Base-by-base conservation (phyloP, 768 basidiomycete species). In the Gautieria morchelliformis region DNA sequence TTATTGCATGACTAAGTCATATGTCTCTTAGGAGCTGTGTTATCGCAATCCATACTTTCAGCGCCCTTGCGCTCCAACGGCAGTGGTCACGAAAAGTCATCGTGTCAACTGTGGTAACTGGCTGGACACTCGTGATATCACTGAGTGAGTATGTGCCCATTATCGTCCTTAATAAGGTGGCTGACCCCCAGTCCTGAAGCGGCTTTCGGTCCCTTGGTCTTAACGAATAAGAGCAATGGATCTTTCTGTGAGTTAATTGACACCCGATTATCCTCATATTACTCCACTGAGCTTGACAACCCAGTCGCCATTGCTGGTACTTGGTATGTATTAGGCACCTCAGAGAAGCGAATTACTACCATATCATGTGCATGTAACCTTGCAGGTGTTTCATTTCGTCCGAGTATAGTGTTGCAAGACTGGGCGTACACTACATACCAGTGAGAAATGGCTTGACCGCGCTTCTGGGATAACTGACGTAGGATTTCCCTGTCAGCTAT, bases 301-400 rank as follows among this genome's bases (percentile, higher is more conserved):
- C 4, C n/a, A 55, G 53, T 55, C 45, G 46, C 53, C 14, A 45
- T 55, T 46, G 53, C 53, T 3, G 53, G 53, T 4, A 55, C 53
- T 11, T 55, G 53, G 53, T 55, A 40, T 17, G 17, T 39, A 14
- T 24, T 11, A 14, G 19, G 30, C 27, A 27, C 5, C 27, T 30
- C 14, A 1, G 27, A 30, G 24, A 8, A 27, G 27, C 27, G 27
- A 27, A 27, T 27, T 2, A 27, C 27, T 27, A 49, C 33, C 48
- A 15, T 6, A 30, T 17, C 24, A 37, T 9, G 5, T 37, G n/a
- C 2, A 49, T 17, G 17, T 35, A 1, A 19, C 19, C 48, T 8
- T n/a, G 8, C 37, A 55, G 53, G 53, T 55, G 53, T 41, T 55
- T 55, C 19, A 55, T 55, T 22, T 55, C 53, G 5, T 55, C 53